Percentiles rank a stretch among this genome's conserved stretches.
phyloP scores from a whole-genome alignment of 768 basidiomycete species.

The Naematelia encephala region DNA sequence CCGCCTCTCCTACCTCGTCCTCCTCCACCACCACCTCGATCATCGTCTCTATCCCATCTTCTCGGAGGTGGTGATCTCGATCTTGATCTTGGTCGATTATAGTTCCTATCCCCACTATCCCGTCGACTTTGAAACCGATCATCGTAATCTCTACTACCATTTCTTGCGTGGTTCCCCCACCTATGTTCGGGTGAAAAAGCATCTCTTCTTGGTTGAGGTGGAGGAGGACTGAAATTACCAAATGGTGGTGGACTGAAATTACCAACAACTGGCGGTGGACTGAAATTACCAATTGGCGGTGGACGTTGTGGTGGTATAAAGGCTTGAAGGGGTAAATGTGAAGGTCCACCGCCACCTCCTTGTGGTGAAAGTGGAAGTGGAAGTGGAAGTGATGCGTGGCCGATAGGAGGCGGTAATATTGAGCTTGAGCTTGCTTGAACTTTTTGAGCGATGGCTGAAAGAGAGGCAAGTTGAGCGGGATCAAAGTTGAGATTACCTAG shows the following conservation, averaged over 20 bases:
- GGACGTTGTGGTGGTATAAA: background rate
- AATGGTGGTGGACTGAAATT: too few species aligned
- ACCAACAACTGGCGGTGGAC: too few species aligned
- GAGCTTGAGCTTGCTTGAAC: conserved; percentile 4
- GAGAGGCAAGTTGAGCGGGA: conserved; percentile 20
- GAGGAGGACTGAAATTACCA: too few species aligned
- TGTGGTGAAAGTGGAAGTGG: background rate
- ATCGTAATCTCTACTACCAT: background rate
- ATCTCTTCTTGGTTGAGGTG: background rate
- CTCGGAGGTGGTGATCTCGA: background rate
- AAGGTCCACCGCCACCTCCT: background rate
- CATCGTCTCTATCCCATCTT: background rate
- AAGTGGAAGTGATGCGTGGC: background rate
- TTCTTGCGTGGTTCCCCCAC: background rate
- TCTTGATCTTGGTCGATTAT: background rate
- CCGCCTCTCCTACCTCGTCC: conserved; percentile 2
- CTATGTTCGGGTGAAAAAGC: background rate
- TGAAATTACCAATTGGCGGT: conserved; percentile 1
- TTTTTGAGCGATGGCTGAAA: conserved; percentile 12
- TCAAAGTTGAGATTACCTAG: conserved; percentile 20
- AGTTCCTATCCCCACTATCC: background rate
- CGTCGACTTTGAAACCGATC: background rate
- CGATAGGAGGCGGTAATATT: conserved; percentile 8
- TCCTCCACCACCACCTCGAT: conserved; percentile 10
- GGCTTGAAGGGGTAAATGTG: background rate